phyloP scores from a whole-genome alignment of 2,329 filamentous ascomycete species.

The Trichophyton benhamiae region DNA sequence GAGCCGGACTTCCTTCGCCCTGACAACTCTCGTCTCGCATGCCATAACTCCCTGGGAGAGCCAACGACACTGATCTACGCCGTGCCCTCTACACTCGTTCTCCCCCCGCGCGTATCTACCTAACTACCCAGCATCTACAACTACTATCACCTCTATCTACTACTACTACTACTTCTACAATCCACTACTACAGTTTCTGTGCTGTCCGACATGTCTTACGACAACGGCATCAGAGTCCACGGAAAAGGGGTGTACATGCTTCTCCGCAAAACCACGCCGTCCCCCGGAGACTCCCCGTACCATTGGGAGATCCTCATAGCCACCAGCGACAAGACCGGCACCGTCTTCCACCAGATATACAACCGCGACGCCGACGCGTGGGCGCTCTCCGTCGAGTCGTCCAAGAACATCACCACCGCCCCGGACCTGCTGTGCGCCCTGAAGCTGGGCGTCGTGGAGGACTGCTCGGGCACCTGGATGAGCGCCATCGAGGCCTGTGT shows the following conservation, averaged over 20 bases:
- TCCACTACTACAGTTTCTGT: no score
- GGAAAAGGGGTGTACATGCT: constrained; percentile 12
- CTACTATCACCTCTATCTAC: no score
- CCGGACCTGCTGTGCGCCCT: constrained; percentile 9
- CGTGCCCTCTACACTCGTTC: no score
- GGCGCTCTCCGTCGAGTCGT: constrained; percentile 2
- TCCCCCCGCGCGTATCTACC: no score
- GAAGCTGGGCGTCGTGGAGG: constrained; percentile 12
- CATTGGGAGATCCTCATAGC: constrained; percentile 14
- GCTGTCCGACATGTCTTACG: neutral
- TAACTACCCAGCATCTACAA: no score
- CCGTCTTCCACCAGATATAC: constrained; percentile 11
- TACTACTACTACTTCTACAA: no score
- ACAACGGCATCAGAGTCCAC: constrained; percentile 8
- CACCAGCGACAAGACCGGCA: constrained; percentile 5
- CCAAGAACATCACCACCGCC: constrained; percentile 7
- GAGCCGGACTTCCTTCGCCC: no score
- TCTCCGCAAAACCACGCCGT: constrained; percentile 6
- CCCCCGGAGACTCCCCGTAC: constrained; percentile 2
- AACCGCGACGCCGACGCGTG: constrained; percentile 2
- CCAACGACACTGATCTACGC: no score
- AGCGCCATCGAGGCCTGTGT: constrained; percentile 10
- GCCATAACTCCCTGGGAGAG: no score
- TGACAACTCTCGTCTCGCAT: no score
- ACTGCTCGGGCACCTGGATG: constrained; percentile 12